A percentile compares a stretch with the other conserved stretches of the same genome.
These are phyloP conservation scores for Brassica hybrid DNA, from an alignment of 441 rosid genomes.

Conservation along the genomic window DNA sequence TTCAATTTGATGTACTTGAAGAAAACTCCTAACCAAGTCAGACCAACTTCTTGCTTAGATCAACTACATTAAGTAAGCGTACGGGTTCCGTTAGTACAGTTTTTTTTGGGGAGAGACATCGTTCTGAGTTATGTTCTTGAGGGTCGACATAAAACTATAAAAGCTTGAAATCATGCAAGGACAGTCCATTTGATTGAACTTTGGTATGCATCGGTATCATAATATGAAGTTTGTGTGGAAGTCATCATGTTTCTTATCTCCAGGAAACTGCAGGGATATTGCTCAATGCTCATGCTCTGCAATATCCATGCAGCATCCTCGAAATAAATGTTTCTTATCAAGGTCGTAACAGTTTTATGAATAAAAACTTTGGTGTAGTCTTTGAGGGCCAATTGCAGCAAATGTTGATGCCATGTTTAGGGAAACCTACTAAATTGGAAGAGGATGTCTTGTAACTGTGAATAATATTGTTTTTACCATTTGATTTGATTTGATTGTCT, in stretches of 20 bases:
- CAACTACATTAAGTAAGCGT: background rate
- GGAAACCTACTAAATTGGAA: background rate
- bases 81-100: conserved; percentile 37
- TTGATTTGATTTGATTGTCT: conserved; percentile 4
- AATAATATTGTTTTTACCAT: background rate
- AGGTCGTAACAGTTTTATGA: conserved; percentile 61
- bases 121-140: conserved; percentile 72
- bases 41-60: background rate
- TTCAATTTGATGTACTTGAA: background rate
- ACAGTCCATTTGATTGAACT: conserved; percentile 78
- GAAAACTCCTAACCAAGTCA: background rate
- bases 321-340: background rate
- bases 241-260: conserved; percentile 70
- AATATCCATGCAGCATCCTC: conserved; percentile 44
- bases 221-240: conserved; percentile 89
- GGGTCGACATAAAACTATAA: conserved; percentile 73
- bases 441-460: background rate
- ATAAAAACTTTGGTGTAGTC: background rate
- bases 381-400: background rate
- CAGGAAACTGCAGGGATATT: conserved; percentile 62
- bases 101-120: conserved; percentile 86
- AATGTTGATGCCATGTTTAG: background rate
- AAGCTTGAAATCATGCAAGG: conserved; percentile 79
- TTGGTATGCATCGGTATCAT: conserved; percentile 74
- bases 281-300: conserved; percentile 53